phyloP scores from a whole-genome alignment of 257 asterid species.

The Solanum megistacrolobum region DNA sequence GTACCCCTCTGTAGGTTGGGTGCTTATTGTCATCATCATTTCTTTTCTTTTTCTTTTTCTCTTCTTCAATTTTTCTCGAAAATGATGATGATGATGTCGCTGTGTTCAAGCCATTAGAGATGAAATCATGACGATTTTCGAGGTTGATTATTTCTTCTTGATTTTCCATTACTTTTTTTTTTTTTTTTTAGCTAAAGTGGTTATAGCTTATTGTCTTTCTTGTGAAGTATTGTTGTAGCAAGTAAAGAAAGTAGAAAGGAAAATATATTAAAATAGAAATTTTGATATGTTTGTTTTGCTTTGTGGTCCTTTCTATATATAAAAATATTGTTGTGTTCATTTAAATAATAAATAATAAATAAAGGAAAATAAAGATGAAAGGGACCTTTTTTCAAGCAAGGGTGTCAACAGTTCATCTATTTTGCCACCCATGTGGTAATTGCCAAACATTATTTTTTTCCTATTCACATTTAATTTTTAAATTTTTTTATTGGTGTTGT shows the following conservation, averaged over 20 bases:
- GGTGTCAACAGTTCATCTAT: slow-evolving; percentile 12
- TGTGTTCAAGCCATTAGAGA: not conserved
- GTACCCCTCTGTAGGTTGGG: slow-evolving; percentile 67
- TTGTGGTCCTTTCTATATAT: not conserved
- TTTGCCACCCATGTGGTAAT: slow-evolving; percentile 11
- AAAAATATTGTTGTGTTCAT: not conserved
- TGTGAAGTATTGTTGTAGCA: slow-evolving; percentile 15
- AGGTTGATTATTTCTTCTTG: not conserved
- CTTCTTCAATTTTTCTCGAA: slow-evolving; percentile 8
- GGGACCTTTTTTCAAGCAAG: not conserved
- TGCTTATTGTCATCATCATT: slow-evolving; percentile 20
- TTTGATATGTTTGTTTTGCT: not conserved
- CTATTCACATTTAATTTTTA: not conserved
- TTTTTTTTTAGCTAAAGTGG: not conserved
- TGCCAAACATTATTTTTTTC: not conserved
- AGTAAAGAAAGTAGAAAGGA: not conserved
- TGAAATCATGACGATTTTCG: not conserved
- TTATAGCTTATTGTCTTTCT: not conserved
- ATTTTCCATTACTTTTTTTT: slow-evolving; percentile 28
- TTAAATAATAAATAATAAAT: slow-evolving; percentile 1
- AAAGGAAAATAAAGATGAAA: slow-evolving; percentile 1
- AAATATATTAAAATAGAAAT: slow-evolving; percentile 14
- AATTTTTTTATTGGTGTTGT: not conserved
- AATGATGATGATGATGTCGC: slow-evolving; percentile 1
- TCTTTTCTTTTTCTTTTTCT: slow-evolving; percentile 1